Evolutionary conservation across 352 stramenopile species (phyloP).

Genomic region (Phytopythium mirpurense): DNA sequence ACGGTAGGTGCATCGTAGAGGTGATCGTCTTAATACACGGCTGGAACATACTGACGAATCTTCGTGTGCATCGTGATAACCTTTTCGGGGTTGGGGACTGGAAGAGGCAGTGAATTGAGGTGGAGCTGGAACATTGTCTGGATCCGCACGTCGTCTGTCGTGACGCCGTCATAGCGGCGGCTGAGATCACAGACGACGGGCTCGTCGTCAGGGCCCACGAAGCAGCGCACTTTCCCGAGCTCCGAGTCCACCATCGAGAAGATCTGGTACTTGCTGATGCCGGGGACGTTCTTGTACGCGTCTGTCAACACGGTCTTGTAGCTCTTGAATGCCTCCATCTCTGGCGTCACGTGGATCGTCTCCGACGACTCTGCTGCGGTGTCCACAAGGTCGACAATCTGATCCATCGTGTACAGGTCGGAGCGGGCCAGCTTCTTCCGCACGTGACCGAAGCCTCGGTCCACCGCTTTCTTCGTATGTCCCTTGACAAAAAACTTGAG

Average conservation of each 20-base stretch:
- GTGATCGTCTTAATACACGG: conserved; percentile 5
- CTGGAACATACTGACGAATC: conserved; percentile 10
- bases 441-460: conserved; percentile 10
- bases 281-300: not conserved
- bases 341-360: not conserved
- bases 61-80: conserved; percentile 10
- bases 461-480: conserved; percentile 12
- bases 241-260: not conserved
- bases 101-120: not conserved
- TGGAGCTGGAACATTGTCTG: not conserved
- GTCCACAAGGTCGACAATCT: conserved; percentile 5
- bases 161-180: not conserved
- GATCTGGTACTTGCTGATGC: conserved; percentile 3
- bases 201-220: not conserved
- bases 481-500: conserved; percentile 13
- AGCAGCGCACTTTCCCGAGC: not conserved
- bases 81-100: not conserved
- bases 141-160: not conserved
- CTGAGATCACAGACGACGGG: not conserved
- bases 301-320: not conserved
- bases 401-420: conserved; percentile 7
- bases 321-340: conserved; percentile 1
- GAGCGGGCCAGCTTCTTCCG: conserved; percentile 1
- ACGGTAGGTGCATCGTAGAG: conserved; percentile 9
- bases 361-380: not conserved